Percentiles rank a stretch among this genome's conserved stretches.
phyloP scores from a whole-genome alignment of 768 basidiomycete species.

The Boletus sp. region DNA sequence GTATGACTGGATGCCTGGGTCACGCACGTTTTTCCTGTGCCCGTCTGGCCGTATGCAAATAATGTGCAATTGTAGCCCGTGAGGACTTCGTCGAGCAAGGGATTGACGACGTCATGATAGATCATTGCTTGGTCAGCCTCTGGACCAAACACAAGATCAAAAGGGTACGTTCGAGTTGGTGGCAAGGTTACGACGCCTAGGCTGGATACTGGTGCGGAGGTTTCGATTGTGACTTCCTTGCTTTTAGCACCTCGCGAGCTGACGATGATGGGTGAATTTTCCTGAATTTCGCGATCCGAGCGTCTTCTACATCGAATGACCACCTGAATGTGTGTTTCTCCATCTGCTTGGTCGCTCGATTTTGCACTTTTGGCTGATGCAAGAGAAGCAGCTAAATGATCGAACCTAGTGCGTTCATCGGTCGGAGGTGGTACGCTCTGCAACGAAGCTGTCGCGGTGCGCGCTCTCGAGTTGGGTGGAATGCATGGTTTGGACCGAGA shows the following conservation, averaged over 20 bases:
- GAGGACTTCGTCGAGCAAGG: slow-evolving; percentile 92
- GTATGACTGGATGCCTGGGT: background rate
- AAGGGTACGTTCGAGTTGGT: slow-evolving; percentile 84
- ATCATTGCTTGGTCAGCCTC: slow-evolving; percentile 95
- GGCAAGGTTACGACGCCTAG: slow-evolving; percentile 74
- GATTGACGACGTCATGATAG: slow-evolving; percentile 90
- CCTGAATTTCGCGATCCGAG: slow-evolving; percentile 80
- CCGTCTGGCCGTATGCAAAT: slow-evolving; percentile 98
- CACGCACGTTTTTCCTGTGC: slow-evolving; percentile 95
- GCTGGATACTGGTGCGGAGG: slow-evolving; percentile 63
- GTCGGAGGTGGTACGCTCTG: slow-evolving; percentile 26
- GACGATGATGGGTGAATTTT: slow-evolving; percentile 86
- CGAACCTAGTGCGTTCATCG: slow-evolving; percentile 17
- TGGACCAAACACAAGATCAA: slow-evolving; percentile 94
- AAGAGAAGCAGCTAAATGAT: slow-evolving; percentile 27
- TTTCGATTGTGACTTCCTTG: slow-evolving; percentile 79
- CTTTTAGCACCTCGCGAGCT: slow-evolving; percentile 73
- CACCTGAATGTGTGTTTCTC: slow-evolving; percentile 89
- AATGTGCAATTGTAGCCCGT: slow-evolving; percentile 96
- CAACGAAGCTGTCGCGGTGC: slow-evolving; percentile 43
- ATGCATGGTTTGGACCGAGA: slow-evolving; percentile 39
- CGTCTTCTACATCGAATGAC: slow-evolving; percentile 87
- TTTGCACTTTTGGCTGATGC: slow-evolving; percentile 28
- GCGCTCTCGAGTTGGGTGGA: slow-evolving; percentile 41
- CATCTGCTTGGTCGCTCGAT: slow-evolving; percentile 34